phyloP scores from a whole-genome alignment of 352 stramenopile genomes.

The Globisporangium echinulatum region DNA sequence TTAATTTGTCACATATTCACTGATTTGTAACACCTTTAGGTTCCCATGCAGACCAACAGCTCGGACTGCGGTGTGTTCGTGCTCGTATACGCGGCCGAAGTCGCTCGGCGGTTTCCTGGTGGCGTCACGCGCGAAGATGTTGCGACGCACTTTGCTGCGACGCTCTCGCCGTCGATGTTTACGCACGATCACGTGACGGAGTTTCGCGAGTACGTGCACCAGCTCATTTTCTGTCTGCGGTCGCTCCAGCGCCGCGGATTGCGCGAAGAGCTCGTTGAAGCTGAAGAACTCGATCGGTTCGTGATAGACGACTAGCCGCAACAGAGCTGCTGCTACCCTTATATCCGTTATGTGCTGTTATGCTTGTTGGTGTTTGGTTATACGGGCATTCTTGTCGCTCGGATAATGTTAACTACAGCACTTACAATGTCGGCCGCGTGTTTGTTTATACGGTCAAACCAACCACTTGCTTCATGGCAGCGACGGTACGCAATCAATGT shows the following conservation, averaged over 20 bases:
- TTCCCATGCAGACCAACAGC: constrained; percentile 90
- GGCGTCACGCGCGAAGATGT: constrained; percentile 53
- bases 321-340: neutral
- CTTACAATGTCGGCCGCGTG: too few species aligned
- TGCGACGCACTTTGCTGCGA: constrained; percentile 30
- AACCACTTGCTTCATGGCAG: too few species aligned
- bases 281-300: constrained; percentile 55
- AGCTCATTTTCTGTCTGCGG: constrained; percentile 66
- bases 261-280: constrained; percentile 34
- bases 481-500: too few species aligned
- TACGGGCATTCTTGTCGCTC: neutral
- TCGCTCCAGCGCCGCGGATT: constrained; percentile 46
- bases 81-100: constrained; percentile 70
- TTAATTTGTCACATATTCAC: neutral
- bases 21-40: constrained; percentile 21
- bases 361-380: too few species aligned
- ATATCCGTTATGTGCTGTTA: too few species aligned
- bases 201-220: constrained; percentile 75
- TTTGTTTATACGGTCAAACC: too few species aligned
- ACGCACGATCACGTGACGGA: constrained; percentile 49
- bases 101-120: constrained; percentile 50
- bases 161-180: constrained; percentile 59
- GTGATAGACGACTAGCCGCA: constrained; percentile 27
- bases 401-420: too few species aligned
- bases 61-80: constrained; percentile 91